A percentile compares a stretch with the other conserved stretches of the same genome.
These are phyloP conservation scores for Phytophthora cajani DNA, from an alignment of 352 stramenopile genomes.

Conservation along the genomic window DNA sequence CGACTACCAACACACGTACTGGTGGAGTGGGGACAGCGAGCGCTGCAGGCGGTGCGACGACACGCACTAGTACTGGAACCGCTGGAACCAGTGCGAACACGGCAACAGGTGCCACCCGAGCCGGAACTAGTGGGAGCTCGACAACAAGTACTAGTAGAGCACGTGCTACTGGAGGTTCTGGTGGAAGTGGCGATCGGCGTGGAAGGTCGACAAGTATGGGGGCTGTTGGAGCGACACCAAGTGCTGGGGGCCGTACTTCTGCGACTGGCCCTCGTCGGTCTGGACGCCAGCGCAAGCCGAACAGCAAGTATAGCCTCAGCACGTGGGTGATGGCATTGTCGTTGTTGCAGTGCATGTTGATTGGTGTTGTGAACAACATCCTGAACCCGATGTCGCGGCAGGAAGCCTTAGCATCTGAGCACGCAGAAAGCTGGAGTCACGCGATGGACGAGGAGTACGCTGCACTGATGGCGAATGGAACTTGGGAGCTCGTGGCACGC, in stretches of 20 bases:
- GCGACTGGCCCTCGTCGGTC: background rate
- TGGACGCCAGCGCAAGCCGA: constrained; percentile 1
- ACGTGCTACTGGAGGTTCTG: background rate
- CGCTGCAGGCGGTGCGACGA: no score
- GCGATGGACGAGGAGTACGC: constrained; percentile 6
- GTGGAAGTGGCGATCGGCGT: background rate
- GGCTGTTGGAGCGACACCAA: background rate
- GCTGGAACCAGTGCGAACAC: no score
- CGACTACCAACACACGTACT: no score
- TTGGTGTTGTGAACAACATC: constrained; percentile 8
- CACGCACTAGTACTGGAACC: no score
- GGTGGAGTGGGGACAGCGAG: no score
- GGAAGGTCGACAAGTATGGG: no score
- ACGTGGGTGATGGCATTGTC: constrained; percentile 10
- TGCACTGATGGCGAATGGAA: constrained; percentile 5
- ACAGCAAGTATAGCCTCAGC: background rate
- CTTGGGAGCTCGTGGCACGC: constrained; percentile 7
- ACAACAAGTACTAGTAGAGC: background rate
- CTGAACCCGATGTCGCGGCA: constrained; percentile 3
- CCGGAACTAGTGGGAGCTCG: background rate
- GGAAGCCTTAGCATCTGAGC: constrained; percentile 9
- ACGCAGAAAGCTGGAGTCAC: constrained; percentile 5
- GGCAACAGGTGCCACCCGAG: no score
- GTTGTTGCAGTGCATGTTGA: constrained; percentile 16
- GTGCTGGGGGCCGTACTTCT: background rate